Evolutionary conservation across 2,329 filamentous ascomycete genomes (phyloP).

Genomic region (Verticillium alfalfae): DNA sequence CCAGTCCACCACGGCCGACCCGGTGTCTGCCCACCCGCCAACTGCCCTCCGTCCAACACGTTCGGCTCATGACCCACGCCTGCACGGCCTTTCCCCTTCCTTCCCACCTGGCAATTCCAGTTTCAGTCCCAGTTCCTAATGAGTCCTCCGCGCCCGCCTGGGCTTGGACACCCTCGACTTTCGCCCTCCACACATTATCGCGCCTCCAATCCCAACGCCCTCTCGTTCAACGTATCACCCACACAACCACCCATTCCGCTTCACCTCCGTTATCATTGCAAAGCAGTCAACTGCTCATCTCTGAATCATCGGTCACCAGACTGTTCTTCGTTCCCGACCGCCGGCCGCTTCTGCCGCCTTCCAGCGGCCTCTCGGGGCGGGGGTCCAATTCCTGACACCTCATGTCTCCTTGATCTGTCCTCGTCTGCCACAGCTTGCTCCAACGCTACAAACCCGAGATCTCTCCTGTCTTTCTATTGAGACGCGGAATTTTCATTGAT

Average conservation of each 20-base stretch:
- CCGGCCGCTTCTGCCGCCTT: neutral
- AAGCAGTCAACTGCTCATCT: neutral
- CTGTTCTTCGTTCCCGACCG: neutral
- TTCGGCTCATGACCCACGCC: neutral
- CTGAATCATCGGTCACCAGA: neutral
- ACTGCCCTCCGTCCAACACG: neutral
- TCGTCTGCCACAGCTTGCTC: neutral
- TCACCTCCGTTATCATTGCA: neutral
- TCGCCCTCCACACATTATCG: neutral
- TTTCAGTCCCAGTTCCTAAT: neutral
- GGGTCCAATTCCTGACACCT: neutral
- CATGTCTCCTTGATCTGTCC: neutral
- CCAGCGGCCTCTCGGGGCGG: neutral
- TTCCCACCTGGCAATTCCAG: neutral
- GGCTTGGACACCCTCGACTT: neutral
- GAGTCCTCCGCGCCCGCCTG: neutral
- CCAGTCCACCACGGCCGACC: neutral
- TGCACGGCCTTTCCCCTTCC: neutral
- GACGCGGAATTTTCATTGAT: neutral
- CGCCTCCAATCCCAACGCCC: neutral
- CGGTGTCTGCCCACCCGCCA: neutral
- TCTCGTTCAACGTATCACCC: neutral
- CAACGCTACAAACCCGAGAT: neutral
- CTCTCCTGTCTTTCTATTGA: neutral
- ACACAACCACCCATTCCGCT: neutral